These are phyloP conservation scores for Xylaria curta DNA, from an alignment of 495 filamentous ascomycete species.

Conservation along the genomic window DNA sequence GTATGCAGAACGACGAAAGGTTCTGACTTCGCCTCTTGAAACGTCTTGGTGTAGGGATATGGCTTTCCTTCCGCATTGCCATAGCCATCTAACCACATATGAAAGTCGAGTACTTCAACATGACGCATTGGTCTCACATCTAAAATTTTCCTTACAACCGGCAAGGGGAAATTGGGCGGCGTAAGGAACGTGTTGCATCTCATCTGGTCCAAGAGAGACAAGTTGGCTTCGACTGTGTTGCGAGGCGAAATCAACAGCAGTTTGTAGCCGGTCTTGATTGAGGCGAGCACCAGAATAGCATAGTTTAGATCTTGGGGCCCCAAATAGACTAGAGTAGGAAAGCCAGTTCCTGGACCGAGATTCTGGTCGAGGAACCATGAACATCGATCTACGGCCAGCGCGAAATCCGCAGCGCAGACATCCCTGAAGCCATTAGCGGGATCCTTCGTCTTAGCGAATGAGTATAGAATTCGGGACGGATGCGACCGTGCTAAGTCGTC, in stretches of 20 bases:
- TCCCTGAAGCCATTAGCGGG: constrained; percentile 43
- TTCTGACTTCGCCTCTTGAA: constrained; percentile 47
- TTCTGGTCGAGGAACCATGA: constrained; percentile 48
- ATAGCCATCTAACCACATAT: constrained; percentile 10
- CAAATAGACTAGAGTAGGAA: constrained; percentile 33
- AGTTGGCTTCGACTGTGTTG: constrained; percentile 47
- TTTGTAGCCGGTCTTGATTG: constrained; percentile 37
- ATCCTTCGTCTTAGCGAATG: constrained; percentile 21
- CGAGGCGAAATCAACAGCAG: constrained; percentile 39
- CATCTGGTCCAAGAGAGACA: constrained; percentile 43
- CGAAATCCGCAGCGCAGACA: constrained; percentile 42
- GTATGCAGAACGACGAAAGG: constrained; percentile 59
- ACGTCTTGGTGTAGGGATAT: constrained; percentile 47
- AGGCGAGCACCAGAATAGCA: constrained; percentile 33
- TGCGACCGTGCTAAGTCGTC: constrained; percentile 19
- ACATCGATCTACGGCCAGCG: constrained; percentile 46
- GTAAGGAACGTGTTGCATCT: constrained; percentile 38
- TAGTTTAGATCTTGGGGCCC: constrained; percentile 39
- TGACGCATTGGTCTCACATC: constrained; percentile 28
- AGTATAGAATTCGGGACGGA: constrained; percentile 23
- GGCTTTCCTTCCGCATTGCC: constrained; percentile 21
- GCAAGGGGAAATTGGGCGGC: constrained; percentile 35
- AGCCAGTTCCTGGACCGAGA: constrained; percentile 36
- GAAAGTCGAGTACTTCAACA: constrained; percentile 13
- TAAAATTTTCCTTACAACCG: constrained; percentile 41